Evolutionary conservation across 352 stramenopile species (phyloP).

Genomic region (Pythium sp.): DNA sequence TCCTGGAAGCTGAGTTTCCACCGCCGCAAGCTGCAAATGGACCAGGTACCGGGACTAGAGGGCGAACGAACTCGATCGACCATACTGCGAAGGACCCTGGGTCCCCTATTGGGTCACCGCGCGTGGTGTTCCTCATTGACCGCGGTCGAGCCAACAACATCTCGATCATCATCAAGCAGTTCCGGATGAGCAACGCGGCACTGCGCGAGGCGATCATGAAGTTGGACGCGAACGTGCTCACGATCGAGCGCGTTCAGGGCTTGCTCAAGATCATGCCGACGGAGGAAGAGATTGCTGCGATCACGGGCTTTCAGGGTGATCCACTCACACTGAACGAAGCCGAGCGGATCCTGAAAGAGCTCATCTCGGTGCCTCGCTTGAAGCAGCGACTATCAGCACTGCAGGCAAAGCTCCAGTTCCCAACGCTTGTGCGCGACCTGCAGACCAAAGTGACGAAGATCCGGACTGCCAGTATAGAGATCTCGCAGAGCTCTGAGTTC

Average conservation of each 20-base stretch:
- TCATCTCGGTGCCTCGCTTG: constrained; percentile 70
- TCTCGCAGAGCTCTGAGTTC: constrained; percentile 64
- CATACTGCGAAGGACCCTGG: constrained; percentile 30
- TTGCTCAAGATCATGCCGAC: constrained; percentile 88
- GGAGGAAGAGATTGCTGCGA: constrained; percentile 77
- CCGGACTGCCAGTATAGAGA: constrained; percentile 48
- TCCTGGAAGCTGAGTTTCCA: constrained; percentile 64
- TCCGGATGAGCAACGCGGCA: constrained; percentile 89
- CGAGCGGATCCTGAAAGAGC: constrained; percentile 73
- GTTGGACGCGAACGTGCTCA: constrained; percentile 73
- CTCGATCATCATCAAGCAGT: constrained; percentile 96
- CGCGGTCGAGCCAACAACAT: constrained; percentile 82
- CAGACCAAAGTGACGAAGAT: constrained; percentile 70
- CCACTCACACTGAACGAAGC: constrained; percentile 67
- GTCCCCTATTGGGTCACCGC: constrained; percentile 52
- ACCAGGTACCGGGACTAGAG: constrained; percentile 28
- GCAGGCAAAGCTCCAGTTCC: constrained; percentile 67
- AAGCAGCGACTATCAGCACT: constrained; percentile 61
- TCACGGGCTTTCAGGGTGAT: constrained; percentile 63
- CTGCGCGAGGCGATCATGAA: constrained; percentile 82
- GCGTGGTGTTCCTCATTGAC: constrained; percentile 76
- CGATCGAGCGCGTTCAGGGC: constrained; percentile 77
- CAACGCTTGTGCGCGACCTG: constrained; percentile 53
- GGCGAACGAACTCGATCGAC: constrained; percentile 43
- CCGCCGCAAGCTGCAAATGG: constrained; percentile 39